Evolutionary conservation across 2,329 filamentous ascomycete species (phyloP).

Genomic region (Cladobotryum mycophilum): DNA sequence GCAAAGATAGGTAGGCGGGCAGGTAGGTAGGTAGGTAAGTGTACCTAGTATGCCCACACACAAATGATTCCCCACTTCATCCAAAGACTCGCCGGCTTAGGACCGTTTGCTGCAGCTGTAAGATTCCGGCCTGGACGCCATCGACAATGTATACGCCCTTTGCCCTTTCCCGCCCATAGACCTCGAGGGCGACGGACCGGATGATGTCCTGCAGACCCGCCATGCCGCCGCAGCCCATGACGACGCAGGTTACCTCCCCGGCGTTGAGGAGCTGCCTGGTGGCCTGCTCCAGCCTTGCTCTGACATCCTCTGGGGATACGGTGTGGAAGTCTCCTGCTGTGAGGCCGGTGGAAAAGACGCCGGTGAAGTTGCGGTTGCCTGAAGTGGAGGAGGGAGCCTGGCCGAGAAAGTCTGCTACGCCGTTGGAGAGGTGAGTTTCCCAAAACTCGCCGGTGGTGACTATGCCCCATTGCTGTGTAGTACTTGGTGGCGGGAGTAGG

Average conservation of each 20-base stretch:
- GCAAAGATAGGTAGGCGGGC: too few relatives aligned
- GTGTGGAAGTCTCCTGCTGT: conserved; percentile 74
- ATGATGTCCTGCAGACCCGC: conserved; percentile 75
- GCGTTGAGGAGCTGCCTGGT: conserved; percentile 57
- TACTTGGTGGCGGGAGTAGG: conserved; percentile 23
- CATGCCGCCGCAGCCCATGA: conserved; percentile 90
- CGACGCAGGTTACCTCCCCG: conserved; percentile 58
- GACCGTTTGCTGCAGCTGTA: conserved; percentile 52
- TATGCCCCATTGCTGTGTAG: conserved; percentile 64
- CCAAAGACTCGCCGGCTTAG: conserved; percentile 36
- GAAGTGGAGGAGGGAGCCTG: conserved; percentile 12
- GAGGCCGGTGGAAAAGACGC: conserved; percentile 76
- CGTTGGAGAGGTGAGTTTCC: conserved; percentile 64
- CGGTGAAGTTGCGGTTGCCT: conserved; percentile 55
- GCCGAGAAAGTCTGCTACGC: conserved; percentile 60
- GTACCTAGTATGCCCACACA: too few relatives aligned
- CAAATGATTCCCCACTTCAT: background rate
- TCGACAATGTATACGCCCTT: conserved; percentile 58
- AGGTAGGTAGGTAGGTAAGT: too few relatives aligned
- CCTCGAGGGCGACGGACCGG: conserved; percentile 58
- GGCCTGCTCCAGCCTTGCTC: conserved; percentile 60
- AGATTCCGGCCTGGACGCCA: conserved; percentile 65
- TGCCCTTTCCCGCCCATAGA: conserved; percentile 20
- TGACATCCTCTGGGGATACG: conserved; percentile 58
- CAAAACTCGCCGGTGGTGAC: conserved; percentile 82